phyloP scores from a whole-genome alignment of 768 basidiomycete species.

The Steccherinum ochraceum region DNA sequence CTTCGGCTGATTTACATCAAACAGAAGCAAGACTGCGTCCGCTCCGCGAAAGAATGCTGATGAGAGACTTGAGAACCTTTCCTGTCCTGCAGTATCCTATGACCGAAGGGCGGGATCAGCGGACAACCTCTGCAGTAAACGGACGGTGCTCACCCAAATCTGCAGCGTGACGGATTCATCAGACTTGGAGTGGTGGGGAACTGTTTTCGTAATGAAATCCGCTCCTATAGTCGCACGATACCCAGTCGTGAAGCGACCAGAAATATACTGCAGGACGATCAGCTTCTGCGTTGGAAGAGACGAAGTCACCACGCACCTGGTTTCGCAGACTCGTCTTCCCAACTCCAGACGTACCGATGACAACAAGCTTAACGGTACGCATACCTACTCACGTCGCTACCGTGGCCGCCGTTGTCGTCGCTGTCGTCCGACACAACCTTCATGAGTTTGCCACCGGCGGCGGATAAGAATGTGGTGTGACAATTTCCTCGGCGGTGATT shows the following conservation, averaged over 20 bases:
- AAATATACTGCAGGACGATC: slow-evolving; percentile 53
- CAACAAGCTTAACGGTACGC: slow-evolving; percentile 75
- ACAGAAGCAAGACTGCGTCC: slow-evolving; percentile 77
- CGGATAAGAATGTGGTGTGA: too few species aligned
- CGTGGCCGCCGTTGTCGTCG: not conserved
- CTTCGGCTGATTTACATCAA: slow-evolving; percentile 65
- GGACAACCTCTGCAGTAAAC: slow-evolving; percentile 5
- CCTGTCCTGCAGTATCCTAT: slow-evolving; percentile 84
- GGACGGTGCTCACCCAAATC: slow-evolving; percentile 43
- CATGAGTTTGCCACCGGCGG: too few species aligned
- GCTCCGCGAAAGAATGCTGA: slow-evolving; percentile 82
- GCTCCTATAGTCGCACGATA: slow-evolving; percentile 86
- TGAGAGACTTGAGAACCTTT: slow-evolving; percentile 79
- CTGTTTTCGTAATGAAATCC: slow-evolving; percentile 78
- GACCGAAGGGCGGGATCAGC: not conserved
- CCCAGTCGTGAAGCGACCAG: slow-evolving; percentile 64
- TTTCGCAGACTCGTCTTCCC: slow-evolving; percentile 79
- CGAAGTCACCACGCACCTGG: slow-evolving; percentile 41
- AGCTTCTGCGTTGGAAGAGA: slow-evolving; percentile 1
- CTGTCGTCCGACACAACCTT: not conserved
- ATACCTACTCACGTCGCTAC: slow-evolving; percentile 24
- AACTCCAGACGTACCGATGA: slow-evolving; percentile 79
- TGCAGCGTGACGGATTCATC: slow-evolving; percentile 60
- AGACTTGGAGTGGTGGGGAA: slow-evolving; percentile 52
- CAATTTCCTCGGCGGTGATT: too few species aligned